phyloP scores from a whole-genome alignment of 345 rosid genomes.

The Leavenworthia alabamica region DNA sequence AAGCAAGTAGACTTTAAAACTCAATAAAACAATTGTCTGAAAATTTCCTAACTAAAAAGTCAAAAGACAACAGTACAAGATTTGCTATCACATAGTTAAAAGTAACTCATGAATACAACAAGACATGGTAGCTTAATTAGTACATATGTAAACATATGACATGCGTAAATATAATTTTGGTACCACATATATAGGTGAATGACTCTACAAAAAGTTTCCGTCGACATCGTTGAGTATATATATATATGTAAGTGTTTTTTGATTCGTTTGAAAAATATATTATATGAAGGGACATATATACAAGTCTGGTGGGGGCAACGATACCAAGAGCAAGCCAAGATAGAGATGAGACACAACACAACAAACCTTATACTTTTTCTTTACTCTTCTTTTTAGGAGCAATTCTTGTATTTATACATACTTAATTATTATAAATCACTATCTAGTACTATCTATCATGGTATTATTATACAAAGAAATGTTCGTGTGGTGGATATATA shows the following conservation, averaged over 20 bases:
- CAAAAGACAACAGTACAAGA: neutral
- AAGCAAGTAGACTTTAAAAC: neutral
- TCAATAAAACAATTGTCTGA: neutral
- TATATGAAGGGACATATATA: slow-evolving; percentile 21
- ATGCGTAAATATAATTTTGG: slow-evolving; percentile 3
- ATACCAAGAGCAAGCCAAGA: slow-evolving; percentile 31
- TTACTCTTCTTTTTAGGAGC: slow-evolving; percentile 47
- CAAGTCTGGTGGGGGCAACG: slow-evolving; percentile 54
- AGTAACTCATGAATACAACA: neutral
- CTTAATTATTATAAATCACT: neutral
- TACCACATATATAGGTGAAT: neutral
- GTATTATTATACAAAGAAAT: neutral
- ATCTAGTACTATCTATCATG: neutral
- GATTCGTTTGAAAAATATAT: slow-evolving; percentile 10
- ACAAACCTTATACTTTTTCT: slow-evolving; percentile 65
- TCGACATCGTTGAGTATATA: slow-evolving; percentile 8
- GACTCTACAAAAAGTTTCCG: neutral
- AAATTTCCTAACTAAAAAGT: neutral
- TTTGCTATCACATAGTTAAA: slow-evolving; percentile 3
- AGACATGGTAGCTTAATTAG: slow-evolving; percentile 3
- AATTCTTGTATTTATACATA: slow-evolving; percentile 26
- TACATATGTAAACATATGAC: neutral
- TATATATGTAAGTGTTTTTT: neutral
- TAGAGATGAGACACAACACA: slow-evolving; percentile 43
- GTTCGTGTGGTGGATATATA: slow-evolving; percentile 11